phyloP scores from a whole-genome alignment of 2,329 filamentous ascomycete species.

The Alternaria arbusti region DNA sequence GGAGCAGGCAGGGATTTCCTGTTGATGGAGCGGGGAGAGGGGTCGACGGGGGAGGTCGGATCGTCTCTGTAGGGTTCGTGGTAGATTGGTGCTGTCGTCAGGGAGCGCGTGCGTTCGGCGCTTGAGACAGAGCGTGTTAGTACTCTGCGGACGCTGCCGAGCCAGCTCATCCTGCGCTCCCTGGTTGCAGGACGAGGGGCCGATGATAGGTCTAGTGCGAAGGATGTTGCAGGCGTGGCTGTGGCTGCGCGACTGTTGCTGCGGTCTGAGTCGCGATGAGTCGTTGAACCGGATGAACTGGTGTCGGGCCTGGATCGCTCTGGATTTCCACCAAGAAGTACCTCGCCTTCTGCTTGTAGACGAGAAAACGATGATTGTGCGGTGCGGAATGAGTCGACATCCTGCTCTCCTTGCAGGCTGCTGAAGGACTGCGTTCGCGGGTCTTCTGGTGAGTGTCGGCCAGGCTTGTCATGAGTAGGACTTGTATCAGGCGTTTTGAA shows the following conservation, averaged over 20 bases:
- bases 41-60: constrained; percentile 20
- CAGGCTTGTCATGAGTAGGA: constrained; percentile 31
- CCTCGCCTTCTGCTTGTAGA: constrained; percentile 60
- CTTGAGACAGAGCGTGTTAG: constrained; percentile 38
- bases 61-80: constrained; percentile 41
- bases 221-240: constrained; percentile 35
- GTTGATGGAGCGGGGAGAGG: constrained; percentile 6
- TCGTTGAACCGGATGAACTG: constrained; percentile 35
- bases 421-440: constrained; percentile 37
- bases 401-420: constrained; percentile 49
- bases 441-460: constrained; percentile 28
- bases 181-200: constrained; percentile 18
- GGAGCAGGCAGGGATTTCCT: constrained; percentile 28
- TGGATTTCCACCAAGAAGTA: constrained; percentile 56
- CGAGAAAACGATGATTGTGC: constrained; percentile 58
- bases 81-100: constrained; percentile 30
- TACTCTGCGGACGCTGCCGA: constrained; percentile 47
- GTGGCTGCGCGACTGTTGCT: constrained; percentile 32
- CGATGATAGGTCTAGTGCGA: constrained; percentile 23
- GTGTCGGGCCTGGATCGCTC: constrained; percentile 41
- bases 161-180: constrained; percentile 44
- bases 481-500: constrained; percentile 44
- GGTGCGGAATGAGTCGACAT: constrained; percentile 59
- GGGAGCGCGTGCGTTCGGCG: constrained; percentile 35
- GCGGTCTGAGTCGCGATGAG: constrained; percentile 30